Evolutionary conservation across 768 basidiomycete genomes (phyloP).

Genomic region (Leccinum rimulosum): DNA sequence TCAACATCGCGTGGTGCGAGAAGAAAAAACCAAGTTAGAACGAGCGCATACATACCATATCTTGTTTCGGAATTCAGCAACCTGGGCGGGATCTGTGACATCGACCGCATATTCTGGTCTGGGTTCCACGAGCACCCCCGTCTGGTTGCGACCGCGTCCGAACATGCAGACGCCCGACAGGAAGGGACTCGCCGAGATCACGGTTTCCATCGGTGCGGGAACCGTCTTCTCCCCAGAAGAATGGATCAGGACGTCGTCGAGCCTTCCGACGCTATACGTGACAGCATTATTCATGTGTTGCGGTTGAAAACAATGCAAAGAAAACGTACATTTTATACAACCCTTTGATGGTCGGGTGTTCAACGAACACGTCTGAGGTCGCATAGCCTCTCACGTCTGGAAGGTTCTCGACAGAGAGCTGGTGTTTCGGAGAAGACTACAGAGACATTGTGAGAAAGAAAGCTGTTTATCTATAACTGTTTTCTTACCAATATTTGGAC

Average conservation of each 20-base stretch:
- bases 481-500: conserved; percentile 35
- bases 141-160: conserved; percentile 32
- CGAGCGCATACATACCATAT: conserved; percentile 33
- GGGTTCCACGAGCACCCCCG: conserved; percentile 32
- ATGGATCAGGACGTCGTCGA: conserved; percentile 34
- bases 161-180: conserved; percentile 40
- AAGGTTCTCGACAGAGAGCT: conserved; percentile 34
- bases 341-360: conserved; percentile 41
- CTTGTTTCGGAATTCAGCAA: conserved; percentile 34
- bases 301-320: background rate
- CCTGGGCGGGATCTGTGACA: conserved; percentile 24
- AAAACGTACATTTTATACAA: conserved; percentile 42
- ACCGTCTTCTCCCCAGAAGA: conserved; percentile 35
- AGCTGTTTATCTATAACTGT: background rate
- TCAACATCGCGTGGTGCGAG: background rate
- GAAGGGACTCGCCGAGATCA: conserved; percentile 18
- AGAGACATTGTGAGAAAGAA: background rate
- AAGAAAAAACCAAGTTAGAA: background rate
- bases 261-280: conserved; percentile 36
- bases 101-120: conserved; percentile 35
- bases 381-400: conserved; percentile 40
- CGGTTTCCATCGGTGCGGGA: conserved; percentile 33
- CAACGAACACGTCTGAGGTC: conserved; percentile 42
- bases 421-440: conserved; percentile 29
- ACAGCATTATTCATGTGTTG: background rate